Conservation (phyloP, 768 basidiomycete genomes). For the Cytidiella melzeri region DNA sequence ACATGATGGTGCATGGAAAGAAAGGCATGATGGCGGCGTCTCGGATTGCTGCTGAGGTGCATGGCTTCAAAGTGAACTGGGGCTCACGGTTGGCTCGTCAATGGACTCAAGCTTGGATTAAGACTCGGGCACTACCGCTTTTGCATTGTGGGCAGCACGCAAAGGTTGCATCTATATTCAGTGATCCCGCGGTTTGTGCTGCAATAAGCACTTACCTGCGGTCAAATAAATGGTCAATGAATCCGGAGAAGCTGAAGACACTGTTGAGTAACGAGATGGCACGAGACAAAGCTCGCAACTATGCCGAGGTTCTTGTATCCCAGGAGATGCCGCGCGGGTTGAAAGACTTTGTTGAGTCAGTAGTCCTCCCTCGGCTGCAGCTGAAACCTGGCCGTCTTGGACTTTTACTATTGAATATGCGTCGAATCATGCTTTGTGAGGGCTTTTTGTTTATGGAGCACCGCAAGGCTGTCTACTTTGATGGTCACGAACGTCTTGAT, state of each 20-base stretch:
- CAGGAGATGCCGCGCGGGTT: slow-evolving; percentile 17
- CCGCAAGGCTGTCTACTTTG: too few species aligned
- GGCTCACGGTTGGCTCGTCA: slow-evolving; percentile 12
- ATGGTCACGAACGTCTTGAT: too few species aligned
- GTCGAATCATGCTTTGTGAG: slow-evolving; percentile 23
- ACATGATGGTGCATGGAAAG: neutral
- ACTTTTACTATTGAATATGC: slow-evolving; percentile 28
- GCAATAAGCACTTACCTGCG: slow-evolving; percentile 14
- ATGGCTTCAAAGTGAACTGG: slow-evolving; percentile 6
- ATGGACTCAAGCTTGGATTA: slow-evolving; percentile 13
- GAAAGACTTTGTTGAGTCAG: slow-evolving; percentile 13
- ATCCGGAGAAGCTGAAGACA: slow-evolving; percentile 12
- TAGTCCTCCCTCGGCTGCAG: slow-evolving; percentile 11
- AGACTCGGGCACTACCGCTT: slow-evolving; percentile 7
- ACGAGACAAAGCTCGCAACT: slow-evolving; percentile 8
- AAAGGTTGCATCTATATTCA: slow-evolving; percentile 13
- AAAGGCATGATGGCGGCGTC: slow-evolving; percentile 18
- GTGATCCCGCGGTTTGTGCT: slow-evolving; percentile 10
- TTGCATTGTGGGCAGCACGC: slow-evolving; percentile 13
- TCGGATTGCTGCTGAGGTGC: slow-evolving; percentile 15
- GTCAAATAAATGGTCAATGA: slow-evolving; percentile 15
- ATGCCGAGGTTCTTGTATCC: slow-evolving; percentile 3
- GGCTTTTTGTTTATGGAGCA: too few species aligned
- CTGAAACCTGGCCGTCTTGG: slow-evolving; percentile 18
- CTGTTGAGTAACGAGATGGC: slow-evolving; percentile 12